These are phyloP conservation scores for Eucalyptus pumila DNA, from an alignment of 345 rosid genomes.

Conservation along the genomic window DNA sequence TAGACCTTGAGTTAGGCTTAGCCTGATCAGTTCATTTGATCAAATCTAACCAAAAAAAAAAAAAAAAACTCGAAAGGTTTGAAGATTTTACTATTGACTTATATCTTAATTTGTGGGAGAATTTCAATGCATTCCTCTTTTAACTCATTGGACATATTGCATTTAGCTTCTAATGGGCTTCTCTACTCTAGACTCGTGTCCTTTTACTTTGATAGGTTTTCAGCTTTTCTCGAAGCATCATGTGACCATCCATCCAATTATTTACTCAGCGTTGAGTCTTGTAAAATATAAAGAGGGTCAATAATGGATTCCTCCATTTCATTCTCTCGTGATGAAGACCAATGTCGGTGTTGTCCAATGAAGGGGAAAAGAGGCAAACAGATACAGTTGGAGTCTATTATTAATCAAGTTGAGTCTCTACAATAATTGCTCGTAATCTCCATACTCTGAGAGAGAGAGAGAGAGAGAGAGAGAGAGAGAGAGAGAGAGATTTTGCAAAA, in stretches of 20 bases:
- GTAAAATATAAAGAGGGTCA: neutral
- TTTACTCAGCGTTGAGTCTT: neutral
- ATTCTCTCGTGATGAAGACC: neutral
- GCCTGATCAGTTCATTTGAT: neutral
- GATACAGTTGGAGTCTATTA: neutral
- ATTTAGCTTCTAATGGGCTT: neutral
- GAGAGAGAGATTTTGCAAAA: neutral
- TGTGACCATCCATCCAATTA: neutral
- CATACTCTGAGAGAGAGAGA: neutral
- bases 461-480: neutral
- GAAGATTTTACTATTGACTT: neutral
- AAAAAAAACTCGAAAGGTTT: neutral
- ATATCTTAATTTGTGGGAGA: neutral
- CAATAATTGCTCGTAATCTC: neutral
- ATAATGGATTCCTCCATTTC: neutral
- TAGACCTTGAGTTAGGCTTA: neutral
- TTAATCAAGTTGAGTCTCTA: neutral
- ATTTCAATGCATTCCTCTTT: neutral
- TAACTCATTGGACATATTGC: neutral
- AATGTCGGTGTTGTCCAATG: neutral
- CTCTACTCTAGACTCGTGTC: neutral
- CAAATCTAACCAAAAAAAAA: neutral
- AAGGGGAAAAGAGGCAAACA: neutral
- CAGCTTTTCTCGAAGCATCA: neutral
- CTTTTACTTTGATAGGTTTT: neutral